phyloP scores from a whole-genome alignment of 768 basidiomycete genomes.

The Lactarius evosmus region DNA sequence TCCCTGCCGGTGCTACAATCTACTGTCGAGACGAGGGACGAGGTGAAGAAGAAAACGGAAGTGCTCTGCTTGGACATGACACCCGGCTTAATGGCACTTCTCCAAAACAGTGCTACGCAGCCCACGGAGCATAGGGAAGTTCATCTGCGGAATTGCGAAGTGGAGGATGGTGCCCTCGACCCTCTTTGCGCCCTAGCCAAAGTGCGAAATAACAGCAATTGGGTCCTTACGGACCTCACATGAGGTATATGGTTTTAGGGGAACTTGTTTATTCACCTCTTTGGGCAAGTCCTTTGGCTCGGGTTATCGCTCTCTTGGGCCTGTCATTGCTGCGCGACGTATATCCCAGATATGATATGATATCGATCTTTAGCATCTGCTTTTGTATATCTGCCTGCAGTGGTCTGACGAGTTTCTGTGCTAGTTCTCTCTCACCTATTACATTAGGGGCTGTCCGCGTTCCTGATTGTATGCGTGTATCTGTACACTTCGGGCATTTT shows the following conservation, averaged over 20 bases:
- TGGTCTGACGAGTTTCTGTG: background rate
- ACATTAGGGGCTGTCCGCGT: no score
- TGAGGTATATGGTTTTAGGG: background rate
- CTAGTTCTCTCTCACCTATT: no score
- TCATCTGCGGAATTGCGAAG: slow-evolving; percentile 13
- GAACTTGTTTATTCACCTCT: background rate
- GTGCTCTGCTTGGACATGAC: slow-evolving; percentile 1
- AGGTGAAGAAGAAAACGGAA: background rate
- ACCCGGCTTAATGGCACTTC: slow-evolving; percentile 15
- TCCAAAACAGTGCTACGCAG: background rate
- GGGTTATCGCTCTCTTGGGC: background rate
- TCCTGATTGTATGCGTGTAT: no score
- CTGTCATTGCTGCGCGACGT: background rate
- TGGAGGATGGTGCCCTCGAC: slow-evolving; percentile 5
- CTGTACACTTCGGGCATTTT: no score
- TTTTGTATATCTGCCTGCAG: background rate
- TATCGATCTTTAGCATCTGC: background rate
- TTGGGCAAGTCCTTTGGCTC: background rate
- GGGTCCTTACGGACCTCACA: slow-evolving; percentile 1
- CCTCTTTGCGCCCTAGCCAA: slow-evolving; percentile 5
- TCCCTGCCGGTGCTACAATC: background rate
- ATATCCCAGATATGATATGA: background rate
- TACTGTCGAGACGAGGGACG: background rate
- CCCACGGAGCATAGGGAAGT: slow-evolving; percentile 1
- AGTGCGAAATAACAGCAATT: slow-evolving; percentile 3